Base-by-base conservation (phyloP, 768 basidiomycete species). In the Tubosaeta sp. region DNA sequence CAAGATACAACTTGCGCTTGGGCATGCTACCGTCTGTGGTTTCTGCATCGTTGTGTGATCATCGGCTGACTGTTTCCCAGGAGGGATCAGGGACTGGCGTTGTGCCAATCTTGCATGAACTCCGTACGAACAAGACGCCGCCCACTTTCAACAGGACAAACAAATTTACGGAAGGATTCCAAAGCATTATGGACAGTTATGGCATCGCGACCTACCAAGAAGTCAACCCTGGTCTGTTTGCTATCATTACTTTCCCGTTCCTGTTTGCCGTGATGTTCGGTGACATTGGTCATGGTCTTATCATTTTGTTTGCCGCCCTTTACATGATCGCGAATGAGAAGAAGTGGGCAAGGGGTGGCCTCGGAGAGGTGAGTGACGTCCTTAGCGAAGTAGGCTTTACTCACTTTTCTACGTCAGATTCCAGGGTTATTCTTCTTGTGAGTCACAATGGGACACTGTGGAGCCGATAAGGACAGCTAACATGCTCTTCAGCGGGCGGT, bases 221-320 rank as follows among this genome's bases (percentile, higher is more conserved):
- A 71, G 85, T 94, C 67, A 98, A 98, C 67, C 95, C 97, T 17
- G 97, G 95, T 49, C 72, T 98, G 27, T 95, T 95, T 70, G 92
- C 91, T 0, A 75, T 91, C 59, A 75, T 88, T 60, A 97, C 94
- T 2, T 97, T 97, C 83, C 97, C 97, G 0, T 98, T 99, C 83
- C 72, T 99, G 59, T 99, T 98, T 63, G 95, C 93, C 5, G 91
- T 99, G 73, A 99, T 99, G 97, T 99, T 99, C 66, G 97, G 97
- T 63, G 97, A 99, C 71, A 90, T 98, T 64, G 97, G 97, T 4
- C 97, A 99, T 71, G 97, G 93, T 29, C 74, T 82, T 54, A 84
- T 98, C 63, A 88, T 91, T 61, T 78, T 88, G 57, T 63, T 79
- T 38, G 82, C 85, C 16, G 95, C 91, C 4, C 52, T 85, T 2